Evolutionary conservation across 192 early-diverging fungal genomes (phyloP).

Genomic region (Entomortierella chlamydospora): DNA sequence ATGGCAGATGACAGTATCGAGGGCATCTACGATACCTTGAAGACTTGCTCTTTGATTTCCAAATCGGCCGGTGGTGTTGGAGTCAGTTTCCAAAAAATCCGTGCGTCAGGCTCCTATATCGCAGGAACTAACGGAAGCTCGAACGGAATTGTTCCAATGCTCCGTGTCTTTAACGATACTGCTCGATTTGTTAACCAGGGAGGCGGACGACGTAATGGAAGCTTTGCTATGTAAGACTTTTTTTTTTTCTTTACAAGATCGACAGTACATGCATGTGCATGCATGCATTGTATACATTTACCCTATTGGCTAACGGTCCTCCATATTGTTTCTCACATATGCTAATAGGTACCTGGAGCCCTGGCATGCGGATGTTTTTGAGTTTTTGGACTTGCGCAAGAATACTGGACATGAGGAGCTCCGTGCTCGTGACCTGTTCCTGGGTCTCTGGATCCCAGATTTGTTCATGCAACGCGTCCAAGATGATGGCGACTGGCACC

Average conservation of each 20-base stretch:
- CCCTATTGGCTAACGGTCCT: not conserved
- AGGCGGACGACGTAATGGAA: slow-evolving; percentile 95
- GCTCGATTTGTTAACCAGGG: slow-evolving; percentile 98
- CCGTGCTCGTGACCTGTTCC: slow-evolving; percentile 95
- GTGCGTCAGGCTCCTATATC: slow-evolving; percentile 93
- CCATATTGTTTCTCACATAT: not conserved
- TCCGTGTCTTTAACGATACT: slow-evolving; percentile 97
- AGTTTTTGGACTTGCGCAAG: slow-evolving; percentile 94
- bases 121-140: slow-evolving; percentile 97
- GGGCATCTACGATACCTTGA: slow-evolving; percentile 97
- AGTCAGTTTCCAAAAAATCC: slow-evolving; percentile 94
- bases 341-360: slow-evolving; percentile 86
- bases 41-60: slow-evolving; percentile 94
- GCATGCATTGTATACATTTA: not conserved
- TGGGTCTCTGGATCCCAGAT: slow-evolving; percentile 96
- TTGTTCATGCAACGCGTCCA: slow-evolving; percentile 97
- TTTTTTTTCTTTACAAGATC: not conserved
- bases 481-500: slow-evolving; percentile 88
- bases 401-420: slow-evolving; percentile 97
- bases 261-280: not conserved
- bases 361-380: slow-evolving; percentile 97
- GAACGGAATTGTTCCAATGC: slow-evolving; percentile 97
- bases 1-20: slow-evolving; percentile 97
- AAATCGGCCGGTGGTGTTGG: slow-evolving; percentile 98
- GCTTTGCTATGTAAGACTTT: slow-evolving; percentile 84